Base-by-base conservation (phyloP, 2,329 filamentous ascomycete species). In the Zasmidium angulare region DNA sequence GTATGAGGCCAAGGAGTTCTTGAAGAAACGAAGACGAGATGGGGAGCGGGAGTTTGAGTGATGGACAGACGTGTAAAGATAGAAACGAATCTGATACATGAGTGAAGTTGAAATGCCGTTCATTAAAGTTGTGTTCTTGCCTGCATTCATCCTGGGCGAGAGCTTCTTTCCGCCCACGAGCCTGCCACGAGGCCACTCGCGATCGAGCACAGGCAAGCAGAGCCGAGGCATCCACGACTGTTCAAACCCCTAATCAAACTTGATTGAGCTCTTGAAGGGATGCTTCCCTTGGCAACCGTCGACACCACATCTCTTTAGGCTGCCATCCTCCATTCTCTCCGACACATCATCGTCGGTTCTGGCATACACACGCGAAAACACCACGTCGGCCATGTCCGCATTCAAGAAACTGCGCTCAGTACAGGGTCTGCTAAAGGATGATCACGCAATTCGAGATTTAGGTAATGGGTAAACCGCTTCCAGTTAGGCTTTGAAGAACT, bases 1-100 rank as follows among this genome's bases (percentile, higher is more conserved):
- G 46, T 66, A 64, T 47, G 60, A 63, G 29, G 63, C 50, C n/a
- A 56, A 64, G 46, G 59, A 58, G 24, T 66, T 64, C 36, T 51
- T 56, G 24, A 50, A 58, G 26, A 26, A 50, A 50, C 46, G 62
- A 51, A 46, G 58, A 47, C 52, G 50, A 10, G 46, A 46, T 21
- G 61, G 59, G 3, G 50, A 46, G 50, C 58, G 53, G 50, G 58
- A 59, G 20, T 63, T 58, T 49, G 56, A 61, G 20, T 43, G 36
- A 43, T 14, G 7, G 36, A 17, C n/a, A 17, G 36, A 17, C n/a
- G 4, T 43, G 11, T 43, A 17, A 43, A 4, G 36, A 17, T 43
- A 19, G 11, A 43, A 10, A 19, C 12, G 14, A 17, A 7, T 43
- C 7, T 7, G 36, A 43, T 43, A 43, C 36, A 43, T 7, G 36